phyloP scores from a whole-genome alignment of 345 rosid species.

The Heritiera littoralis region DNA sequence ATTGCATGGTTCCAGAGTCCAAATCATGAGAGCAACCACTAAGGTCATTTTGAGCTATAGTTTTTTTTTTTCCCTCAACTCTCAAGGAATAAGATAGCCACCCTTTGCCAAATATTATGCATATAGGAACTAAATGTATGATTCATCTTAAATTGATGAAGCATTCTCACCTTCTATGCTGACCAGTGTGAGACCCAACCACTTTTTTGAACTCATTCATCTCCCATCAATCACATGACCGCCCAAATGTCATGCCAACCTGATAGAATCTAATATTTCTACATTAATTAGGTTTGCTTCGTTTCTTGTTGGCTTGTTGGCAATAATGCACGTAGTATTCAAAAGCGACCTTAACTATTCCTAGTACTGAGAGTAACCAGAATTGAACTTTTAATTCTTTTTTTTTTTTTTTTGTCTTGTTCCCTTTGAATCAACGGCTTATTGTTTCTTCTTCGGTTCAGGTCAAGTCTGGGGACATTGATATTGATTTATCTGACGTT shows the following conservation, averaged over 20 bases:
- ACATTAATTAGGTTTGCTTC: background rate
- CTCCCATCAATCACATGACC: background rate
- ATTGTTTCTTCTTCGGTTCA: conserved; percentile 33
- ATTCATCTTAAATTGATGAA: background rate
- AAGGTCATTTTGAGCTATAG: background rate
- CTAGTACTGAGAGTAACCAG: background rate
- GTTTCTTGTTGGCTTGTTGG: background rate
- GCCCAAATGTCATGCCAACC: background rate
- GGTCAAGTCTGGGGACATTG: conserved; percentile 89
- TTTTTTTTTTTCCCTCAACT: background rate
- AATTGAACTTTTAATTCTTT: background rate
- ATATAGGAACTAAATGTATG: background rate
- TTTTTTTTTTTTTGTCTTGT: background rate
- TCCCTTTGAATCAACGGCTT: background rate
- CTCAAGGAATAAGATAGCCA: background rate
- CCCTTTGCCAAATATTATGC: background rate
- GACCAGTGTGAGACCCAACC: background rate
- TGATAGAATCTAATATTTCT: background rate
- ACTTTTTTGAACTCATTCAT: background rate
- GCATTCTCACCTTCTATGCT: background rate
- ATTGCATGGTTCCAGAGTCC: background rate
- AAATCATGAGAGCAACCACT: background rate
- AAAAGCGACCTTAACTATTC: background rate
- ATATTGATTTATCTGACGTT: conserved; percentile 80
- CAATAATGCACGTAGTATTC: background rate